Evolutionary conservation across 2,329 filamentous ascomycete species (phyloP).

Genomic region (Metarhizium robertsii): DNA sequence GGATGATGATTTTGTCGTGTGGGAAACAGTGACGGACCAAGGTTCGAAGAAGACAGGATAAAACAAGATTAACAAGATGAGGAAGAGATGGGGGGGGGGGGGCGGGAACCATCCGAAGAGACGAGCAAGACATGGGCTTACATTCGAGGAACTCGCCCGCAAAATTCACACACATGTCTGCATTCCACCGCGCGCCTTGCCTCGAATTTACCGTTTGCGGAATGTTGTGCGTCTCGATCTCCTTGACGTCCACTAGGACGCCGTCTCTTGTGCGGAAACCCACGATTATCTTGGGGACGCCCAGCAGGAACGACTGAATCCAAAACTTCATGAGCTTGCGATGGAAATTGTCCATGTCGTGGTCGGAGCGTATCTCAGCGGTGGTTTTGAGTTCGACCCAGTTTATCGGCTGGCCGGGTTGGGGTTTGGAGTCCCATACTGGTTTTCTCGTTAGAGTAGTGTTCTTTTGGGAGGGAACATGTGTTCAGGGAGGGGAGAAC

Average conservation of each 20-base stretch:
- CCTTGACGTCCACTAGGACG: slow-evolving; percentile 61
- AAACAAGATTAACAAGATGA: not conserved
- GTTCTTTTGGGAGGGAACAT: not conserved
- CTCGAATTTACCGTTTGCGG: slow-evolving; percentile 63
- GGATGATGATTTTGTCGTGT: not conserved
- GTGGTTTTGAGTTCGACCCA: slow-evolving; percentile 95
- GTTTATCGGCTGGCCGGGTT: slow-evolving; percentile 59
- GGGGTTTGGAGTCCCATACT: slow-evolving; percentile 81
- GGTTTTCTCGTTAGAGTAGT: not conserved
- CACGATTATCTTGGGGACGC: slow-evolving; percentile 84
- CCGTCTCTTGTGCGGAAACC: slow-evolving; percentile 73
- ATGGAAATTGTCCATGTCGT: slow-evolving; percentile 69
- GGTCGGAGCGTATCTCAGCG: slow-evolving; percentile 57
- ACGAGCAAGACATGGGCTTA: slow-evolving; percentile 29
- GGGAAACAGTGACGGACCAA: not conserved
- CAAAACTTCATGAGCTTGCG: slow-evolving; percentile 91
- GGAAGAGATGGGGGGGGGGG: no score
- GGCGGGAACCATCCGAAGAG: not conserved
- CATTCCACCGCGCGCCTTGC: slow-evolving; percentile 71
- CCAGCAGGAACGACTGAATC: slow-evolving; percentile 91
- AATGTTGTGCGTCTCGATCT: slow-evolving; percentile 71
- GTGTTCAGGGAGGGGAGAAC: not conserved
- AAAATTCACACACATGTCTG: slow-evolving; percentile 90
- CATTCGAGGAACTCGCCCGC: slow-evolving; percentile 68
- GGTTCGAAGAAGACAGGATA: not conserved